Evolutionary conservation across 2,329 filamentous ascomycete genomes (phyloP), one percentile per base, ranked within the genome.

Genomic region (Neonectria hederae): DNA sequence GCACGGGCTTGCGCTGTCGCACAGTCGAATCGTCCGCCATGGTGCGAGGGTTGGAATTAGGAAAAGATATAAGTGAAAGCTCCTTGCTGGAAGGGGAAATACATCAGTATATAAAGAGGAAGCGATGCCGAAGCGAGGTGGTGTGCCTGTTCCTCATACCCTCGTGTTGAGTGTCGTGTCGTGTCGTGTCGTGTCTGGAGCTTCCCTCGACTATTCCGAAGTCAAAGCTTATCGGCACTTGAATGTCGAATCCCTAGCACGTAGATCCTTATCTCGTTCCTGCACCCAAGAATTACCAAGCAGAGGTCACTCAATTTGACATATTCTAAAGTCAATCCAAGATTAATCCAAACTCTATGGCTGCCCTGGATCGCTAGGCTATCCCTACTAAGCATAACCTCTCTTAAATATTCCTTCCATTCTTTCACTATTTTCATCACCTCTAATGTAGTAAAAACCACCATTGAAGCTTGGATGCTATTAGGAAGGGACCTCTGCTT

Each of bases 1-100:
- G 72, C 54, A 70, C 75, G 62, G 72, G 74, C 70, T 83, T 84
- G 66, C 83, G 82, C 71, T 84, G 81, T 54, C 83, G 82, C 52
- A 84, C 73, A 55, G 77, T 74, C 10, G 76, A 70, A 60, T 81
- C 79, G 59, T 80, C 77, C n/a, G 75, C 76, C 79, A 81, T 81
- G 64, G 45, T 68, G 66, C 21, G 54, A 52, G 48, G 61, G 42
- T 56, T 60, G 51, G 28, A 43, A 32, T 40, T 42, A 35, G 43
- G 22, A 53, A 54, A 26, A 14, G 19, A 38, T 61, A 21, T 10
- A 43, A 19, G 30, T n/a, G 30, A 46, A 24, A 38, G n/a, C 56
- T 3, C 30, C 14, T 7, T 22, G 22, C 4, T 48, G 17, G 35
- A 51, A 57, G 32, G 24, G 45, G 54, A 30, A 53, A 11, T 32